Evolutionary conservation across 768 basidiomycete genomes (phyloP), one percentile per base, ranked within the genome.

Genomic region (Leccinellum rugosiceps): DNA sequence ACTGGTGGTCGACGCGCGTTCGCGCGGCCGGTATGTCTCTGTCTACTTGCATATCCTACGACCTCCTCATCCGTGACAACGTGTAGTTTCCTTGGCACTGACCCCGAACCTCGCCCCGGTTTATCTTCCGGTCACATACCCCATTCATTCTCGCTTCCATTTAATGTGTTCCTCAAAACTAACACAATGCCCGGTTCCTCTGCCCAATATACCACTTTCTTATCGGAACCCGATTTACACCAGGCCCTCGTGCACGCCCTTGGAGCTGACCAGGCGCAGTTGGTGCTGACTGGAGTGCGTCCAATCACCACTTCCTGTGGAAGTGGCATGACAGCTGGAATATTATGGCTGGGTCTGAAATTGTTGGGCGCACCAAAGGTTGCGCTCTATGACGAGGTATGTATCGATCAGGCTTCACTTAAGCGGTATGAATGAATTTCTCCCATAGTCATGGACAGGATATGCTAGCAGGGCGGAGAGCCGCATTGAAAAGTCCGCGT

Each of bases 291-390:
- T 11, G 90, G 90, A 17, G 73, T 84, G 58, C 77, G 80, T 52
- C 68, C 77, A 21, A 83, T 95, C 30, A 80, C 87, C 6, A 84
- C 89, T 13, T 88, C 80, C 57, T 99, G 96, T 75, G 96, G 96
- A 51, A 96, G 92, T 68, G 96, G 96, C 45, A 98, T 99, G 96
- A 97, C 95, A n/a, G 96, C 96, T 11, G 92, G 83, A 3, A 78
- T 98, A 14, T 78, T 98, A 6, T 98, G 97, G 95, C 78, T 98
- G 57, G 94, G 92, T n/a, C 77, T 97, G 60, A 83, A 89, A 69
- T 65, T 89, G 35, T 65, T 94, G 47, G 86, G 84, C 14, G 82
- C 83, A 5, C 71, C 81, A 53, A 75, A 77, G 23, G 76, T 88
- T 41, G 82, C 81, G n/a, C 72, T 98, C 11, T 99, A 98, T 67